Evolutionary conservation across 345 rosid species (phyloP).

Genomic region (Moricandia arvensis): DNA sequence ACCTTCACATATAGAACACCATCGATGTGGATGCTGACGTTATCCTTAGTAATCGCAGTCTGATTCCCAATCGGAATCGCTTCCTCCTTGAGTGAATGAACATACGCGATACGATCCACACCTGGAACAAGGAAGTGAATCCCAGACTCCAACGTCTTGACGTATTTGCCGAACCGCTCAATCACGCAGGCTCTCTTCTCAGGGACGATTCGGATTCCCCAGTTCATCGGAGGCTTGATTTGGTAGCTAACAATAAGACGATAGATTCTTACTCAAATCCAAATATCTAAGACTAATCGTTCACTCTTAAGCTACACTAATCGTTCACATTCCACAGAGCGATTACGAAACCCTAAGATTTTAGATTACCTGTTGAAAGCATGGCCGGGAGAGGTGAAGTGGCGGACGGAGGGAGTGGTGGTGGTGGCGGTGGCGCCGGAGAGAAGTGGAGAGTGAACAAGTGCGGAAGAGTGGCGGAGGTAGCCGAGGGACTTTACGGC

Average conservation of each 20-base stretch:
- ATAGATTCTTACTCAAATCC: too few relatives aligned
- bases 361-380: constrained; percentile 39
- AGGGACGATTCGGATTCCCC: constrained; percentile 92
- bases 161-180: constrained; percentile 85
- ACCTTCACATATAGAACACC: constrained; percentile 95
- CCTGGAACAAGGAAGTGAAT: constrained; percentile 82
- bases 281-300: too few relatives aligned
- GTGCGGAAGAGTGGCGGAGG: constrained; percentile 35
- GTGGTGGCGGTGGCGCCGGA: constrained; percentile 22
- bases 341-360: neutral
- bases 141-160: constrained; percentile 75
- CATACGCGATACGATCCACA: constrained; percentile 91
- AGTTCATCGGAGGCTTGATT: constrained; percentile 70
- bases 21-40: constrained; percentile 89
- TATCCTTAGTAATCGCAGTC: constrained; percentile 89
- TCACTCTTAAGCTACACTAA: neutral
- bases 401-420: constrained; percentile 13
- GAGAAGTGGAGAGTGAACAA: neutral
- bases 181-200: constrained; percentile 85
- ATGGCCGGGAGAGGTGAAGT: constrained; percentile 37
- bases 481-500: constrained; percentile 27
- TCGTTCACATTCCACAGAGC: neutral
- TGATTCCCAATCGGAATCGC: constrained; percentile 91
- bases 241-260: constrained; percentile 49
- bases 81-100: constrained; percentile 95